A percentile compares a stretch with the other conserved stretches of the same genome.
Evolutionary conservation across 768 basidiomycete genomes (phyloP).

Genomic region (Rhizopogon salebrosus): DNA sequence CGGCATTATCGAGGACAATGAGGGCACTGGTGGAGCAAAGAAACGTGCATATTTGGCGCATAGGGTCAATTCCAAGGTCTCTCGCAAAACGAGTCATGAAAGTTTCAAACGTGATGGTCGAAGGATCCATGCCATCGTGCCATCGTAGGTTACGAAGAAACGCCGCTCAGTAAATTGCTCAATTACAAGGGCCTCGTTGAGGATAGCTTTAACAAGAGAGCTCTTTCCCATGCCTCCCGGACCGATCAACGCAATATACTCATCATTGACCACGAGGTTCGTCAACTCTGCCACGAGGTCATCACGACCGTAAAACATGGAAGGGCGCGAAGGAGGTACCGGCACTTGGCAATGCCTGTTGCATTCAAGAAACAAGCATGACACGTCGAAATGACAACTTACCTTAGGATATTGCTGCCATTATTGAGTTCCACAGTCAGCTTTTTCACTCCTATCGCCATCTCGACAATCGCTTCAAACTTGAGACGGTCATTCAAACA

Average conservation of each 20-base stretch:
- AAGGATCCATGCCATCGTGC: background rate
- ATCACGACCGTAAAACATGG: too few species aligned
- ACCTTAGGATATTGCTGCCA: background rate
- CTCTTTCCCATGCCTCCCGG: background rate
- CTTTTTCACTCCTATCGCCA: background rate
- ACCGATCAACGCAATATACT: background rate
- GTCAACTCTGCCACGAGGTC: background rate
- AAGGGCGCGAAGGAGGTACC: too few species aligned
- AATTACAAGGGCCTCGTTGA: background rate
- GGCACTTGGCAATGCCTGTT: background rate
- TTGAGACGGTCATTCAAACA: too few species aligned
- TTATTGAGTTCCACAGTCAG: background rate
- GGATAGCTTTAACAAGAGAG: background rate
- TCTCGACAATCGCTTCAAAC: background rate
- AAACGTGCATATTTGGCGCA: background rate
- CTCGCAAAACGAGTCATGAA: background rate
- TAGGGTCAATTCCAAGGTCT: background rate
- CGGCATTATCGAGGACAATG: background rate
- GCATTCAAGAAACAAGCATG: background rate
- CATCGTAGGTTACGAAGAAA: background rate
- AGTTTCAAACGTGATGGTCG: background rate
- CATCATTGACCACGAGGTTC: background rate
- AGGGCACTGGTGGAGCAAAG: background rate
- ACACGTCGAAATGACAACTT: too few species aligned
- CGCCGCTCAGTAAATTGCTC: background rate